phyloP scores from a whole-genome alignment of 192 early-diverging fungal species.

The Dissophora ornata region DNA sequence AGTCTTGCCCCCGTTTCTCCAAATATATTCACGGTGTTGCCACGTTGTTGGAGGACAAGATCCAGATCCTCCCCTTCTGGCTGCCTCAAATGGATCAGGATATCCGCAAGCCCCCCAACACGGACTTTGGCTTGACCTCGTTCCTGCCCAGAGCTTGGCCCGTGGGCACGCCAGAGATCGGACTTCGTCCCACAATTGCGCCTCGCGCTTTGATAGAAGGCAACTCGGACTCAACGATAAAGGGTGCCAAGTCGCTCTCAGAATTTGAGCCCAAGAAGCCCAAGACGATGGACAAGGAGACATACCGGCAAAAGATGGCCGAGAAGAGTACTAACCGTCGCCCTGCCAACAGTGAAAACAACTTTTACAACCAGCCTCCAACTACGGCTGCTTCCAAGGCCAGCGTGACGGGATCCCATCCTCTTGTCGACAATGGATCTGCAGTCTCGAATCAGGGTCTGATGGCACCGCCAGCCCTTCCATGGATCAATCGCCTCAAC shows the following conservation, averaged over 20 bases:
- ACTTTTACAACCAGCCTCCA: conserved; percentile 44
- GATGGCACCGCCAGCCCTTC: conserved; percentile 30
- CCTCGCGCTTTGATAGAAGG: conserved; percentile 25
- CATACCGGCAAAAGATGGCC: conserved; percentile 43
- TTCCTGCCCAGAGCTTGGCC: conserved; percentile 44
- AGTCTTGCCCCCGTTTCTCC: conserved; percentile 86
- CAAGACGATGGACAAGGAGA: conserved; percentile 52
- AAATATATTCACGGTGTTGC: conserved; percentile 90
- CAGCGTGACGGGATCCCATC: conserved; percentile 29
- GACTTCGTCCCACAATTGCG: conserved; percentile 14
- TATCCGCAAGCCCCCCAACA: conserved; percentile 51
- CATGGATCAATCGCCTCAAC: conserved; percentile 48
- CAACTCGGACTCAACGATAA: conserved; percentile 1
- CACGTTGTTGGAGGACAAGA: conserved; percentile 70
- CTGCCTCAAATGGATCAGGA: conserved; percentile 55
- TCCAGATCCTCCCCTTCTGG: conserved; percentile 73
- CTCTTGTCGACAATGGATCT: conserved; percentile 28
- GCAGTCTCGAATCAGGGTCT: conserved; percentile 13
- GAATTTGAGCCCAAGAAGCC: conserved; percentile 55
- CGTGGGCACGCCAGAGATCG: conserved; percentile 36
- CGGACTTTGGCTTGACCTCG: conserved; percentile 37
- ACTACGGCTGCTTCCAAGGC: conserved; percentile 12
- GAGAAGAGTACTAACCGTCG: conserved; percentile 51
- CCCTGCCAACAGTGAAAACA: not conserved
- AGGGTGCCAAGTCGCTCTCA: conserved; percentile 40